A percentile compares a stretch with the other conserved stretches of the same genome.
Conservation (phyloP, 2,329 filamentous ascomycete genomes). For the Lachnellula occidentalis region DNA sequence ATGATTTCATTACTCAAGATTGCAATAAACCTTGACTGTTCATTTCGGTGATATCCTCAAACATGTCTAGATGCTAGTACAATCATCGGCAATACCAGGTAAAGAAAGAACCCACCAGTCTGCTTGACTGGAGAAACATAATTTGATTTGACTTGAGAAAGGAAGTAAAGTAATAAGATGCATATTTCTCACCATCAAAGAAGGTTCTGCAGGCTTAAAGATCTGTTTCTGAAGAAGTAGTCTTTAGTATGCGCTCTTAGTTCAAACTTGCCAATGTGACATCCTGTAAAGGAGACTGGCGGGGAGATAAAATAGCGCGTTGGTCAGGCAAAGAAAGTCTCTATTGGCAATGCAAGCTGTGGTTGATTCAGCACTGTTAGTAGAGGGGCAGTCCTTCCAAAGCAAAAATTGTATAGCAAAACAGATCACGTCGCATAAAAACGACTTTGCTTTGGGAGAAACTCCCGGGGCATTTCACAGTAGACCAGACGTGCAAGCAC, state of each 20-base stretch:
- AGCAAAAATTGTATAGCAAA: slow-evolving; percentile 30
- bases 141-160: background rate
- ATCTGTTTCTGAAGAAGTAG: slow-evolving; percentile 38
- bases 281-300: slow-evolving; percentile 52
- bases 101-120: too few species aligned
- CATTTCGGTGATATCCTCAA: background rate
- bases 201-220: slow-evolving; percentile 79
- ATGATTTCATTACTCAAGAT: too few species aligned
- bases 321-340: background rate
- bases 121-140: background rate
- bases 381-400: slow-evolving; percentile 24
- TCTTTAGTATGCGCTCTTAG: slow-evolving; percentile 79
- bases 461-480: slow-evolving; percentile 71
- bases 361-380: slow-evolving; percentile 9
- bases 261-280: slow-evolving; percentile 82
- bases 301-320: slow-evolving; percentile 83
- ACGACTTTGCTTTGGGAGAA: slow-evolving; percentile 54
- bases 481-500: slow-evolving; percentile 36
- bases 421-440: slow-evolving; percentile 14
- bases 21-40: background rate
- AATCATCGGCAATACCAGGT: too few species aligned
- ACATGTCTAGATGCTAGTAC: too few species aligned
- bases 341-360: too few species aligned
- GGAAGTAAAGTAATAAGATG: background rate
- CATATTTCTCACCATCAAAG: slow-evolving; percentile 81